phyloP scores from a whole-genome alignment of 352 stramenopile species.

The Aphanomyces cochlioides region DNA sequence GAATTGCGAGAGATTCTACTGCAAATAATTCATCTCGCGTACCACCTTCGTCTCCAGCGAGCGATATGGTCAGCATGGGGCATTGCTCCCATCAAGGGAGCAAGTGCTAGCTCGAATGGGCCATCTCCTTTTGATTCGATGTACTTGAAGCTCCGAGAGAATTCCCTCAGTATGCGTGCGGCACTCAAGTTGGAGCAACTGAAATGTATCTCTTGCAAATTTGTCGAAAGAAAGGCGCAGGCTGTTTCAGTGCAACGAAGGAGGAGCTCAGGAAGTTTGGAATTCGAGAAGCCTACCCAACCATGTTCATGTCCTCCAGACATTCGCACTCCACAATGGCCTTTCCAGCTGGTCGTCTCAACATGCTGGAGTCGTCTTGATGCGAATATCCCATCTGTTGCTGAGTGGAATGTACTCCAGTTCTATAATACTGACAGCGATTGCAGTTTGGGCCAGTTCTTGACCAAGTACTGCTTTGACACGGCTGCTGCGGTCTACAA shows the following conservation, averaged over 20 bases:
- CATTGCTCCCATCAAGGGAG: conserved; percentile 46
- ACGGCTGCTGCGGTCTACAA: conserved; percentile 71
- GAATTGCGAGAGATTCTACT: conserved; percentile 64
- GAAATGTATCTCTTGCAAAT: conserved; percentile 84
- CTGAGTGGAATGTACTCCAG: conserved; percentile 86
- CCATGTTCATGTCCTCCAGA: conserved; percentile 56
- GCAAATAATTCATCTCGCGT: conserved; percentile 58
- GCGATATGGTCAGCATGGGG: conserved; percentile 55
- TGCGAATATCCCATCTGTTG: conserved; percentile 68
- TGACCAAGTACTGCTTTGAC: conserved; percentile 75
- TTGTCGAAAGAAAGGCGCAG: conserved; percentile 29
- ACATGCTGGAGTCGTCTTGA: conserved; percentile 80
- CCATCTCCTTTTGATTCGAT: conserved; percentile 74
- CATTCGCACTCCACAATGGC: conserved; percentile 38
- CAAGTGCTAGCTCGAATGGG: conserved; percentile 61
- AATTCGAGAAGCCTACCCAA: not conserved
- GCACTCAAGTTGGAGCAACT: conserved; percentile 73
- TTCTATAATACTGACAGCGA: conserved; percentile 80
- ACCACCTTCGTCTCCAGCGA: conserved; percentile 79
- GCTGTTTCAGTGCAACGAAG: conserved; percentile 42
- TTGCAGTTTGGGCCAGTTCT: conserved; percentile 77
- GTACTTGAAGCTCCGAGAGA: conserved; percentile 82
- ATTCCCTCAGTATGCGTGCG: conserved; percentile 79
- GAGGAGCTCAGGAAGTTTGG: conserved; percentile 24
- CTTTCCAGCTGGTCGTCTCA: conserved; percentile 62